phyloP scores from a whole-genome alignment of 805 yeast genomes.

The Starmerella floricola region DNA sequence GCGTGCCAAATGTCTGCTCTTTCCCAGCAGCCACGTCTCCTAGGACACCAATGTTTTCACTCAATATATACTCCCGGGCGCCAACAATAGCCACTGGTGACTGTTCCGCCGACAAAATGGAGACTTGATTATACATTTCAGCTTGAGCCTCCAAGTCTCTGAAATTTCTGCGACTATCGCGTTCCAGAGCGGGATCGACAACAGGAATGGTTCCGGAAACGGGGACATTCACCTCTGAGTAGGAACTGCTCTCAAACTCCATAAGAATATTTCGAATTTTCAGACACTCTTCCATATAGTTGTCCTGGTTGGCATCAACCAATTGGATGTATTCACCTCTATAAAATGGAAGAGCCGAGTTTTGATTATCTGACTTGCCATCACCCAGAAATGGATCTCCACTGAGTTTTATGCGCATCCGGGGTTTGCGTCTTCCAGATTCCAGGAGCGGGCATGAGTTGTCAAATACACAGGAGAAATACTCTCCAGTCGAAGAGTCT shows the following conservation, averaged over 20 bases:
- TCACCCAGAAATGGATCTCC: conserved; percentile 79
- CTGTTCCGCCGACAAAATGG: not conserved
- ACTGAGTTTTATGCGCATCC: conserved; percentile 51
- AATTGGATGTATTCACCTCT: conserved; percentile 74
- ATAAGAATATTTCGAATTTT: conserved; percentile 63
- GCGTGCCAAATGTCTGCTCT: conserved; percentile 77
- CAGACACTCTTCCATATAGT: conserved; percentile 68
- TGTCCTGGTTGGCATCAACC: conserved; percentile 76
- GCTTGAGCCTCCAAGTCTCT: not conserved
- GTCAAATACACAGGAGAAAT: conserved; percentile 55
- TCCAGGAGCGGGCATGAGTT: conserved; percentile 51
- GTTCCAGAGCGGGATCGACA: no score
- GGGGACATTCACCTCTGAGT: not conserved
- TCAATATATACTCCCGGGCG: conserved; percentile 71
- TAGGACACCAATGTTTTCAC: conserved; percentile 68
- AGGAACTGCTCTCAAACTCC: conserved; percentile 52
- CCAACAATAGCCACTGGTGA: conserved; percentile 71
- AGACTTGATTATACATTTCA: conserved; percentile 29
- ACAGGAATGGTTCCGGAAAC: not conserved
- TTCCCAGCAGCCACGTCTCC: conserved; percentile 85
- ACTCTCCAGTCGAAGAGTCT: conserved; percentile 33
- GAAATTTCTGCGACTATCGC: no score
- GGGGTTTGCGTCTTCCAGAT: conserved; percentile 48
- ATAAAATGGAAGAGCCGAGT: conserved; percentile 58
- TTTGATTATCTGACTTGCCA: conserved; percentile 77